Percentiles rank a stretch among this genome's conserved stretches.
Conservation (phyloP, 805 yeast species). For the Teunomyces lycoperdinae region DNA sequence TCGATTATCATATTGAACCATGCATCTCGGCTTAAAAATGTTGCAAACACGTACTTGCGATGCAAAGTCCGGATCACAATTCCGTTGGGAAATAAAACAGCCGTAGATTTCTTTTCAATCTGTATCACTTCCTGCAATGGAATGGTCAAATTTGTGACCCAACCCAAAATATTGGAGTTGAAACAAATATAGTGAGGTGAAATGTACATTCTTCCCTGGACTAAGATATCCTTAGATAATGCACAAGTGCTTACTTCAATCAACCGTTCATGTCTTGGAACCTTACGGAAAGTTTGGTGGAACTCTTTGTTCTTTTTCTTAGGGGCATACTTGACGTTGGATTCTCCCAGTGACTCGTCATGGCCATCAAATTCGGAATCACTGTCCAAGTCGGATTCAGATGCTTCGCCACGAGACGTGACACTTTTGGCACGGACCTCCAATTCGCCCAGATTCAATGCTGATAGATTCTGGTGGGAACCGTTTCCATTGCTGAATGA, state of each 20-base stretch:
- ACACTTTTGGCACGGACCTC: not conserved
- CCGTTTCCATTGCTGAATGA: constrained; percentile 13
- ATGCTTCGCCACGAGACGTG: not conserved
- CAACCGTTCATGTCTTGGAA: constrained; percentile 67
- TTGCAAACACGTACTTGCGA: constrained; percentile 76
- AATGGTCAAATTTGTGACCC: constrained; percentile 80
- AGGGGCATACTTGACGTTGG: constrained; percentile 11
- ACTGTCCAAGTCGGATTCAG: not conserved
- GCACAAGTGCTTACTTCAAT: constrained; percentile 92
- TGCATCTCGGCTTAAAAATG: constrained; percentile 78
- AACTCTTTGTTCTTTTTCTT: constrained; percentile 56
- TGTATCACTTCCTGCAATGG: constrained; percentile 66
- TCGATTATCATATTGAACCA: constrained; percentile 68
- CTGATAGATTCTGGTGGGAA: not conserved
- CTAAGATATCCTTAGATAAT: constrained; percentile 74
- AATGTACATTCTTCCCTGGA: constrained; percentile 85
- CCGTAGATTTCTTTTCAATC: constrained; percentile 81
- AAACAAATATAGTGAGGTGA: constrained; percentile 79
- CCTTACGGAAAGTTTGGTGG: constrained; percentile 66
- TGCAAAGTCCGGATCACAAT: constrained; percentile 65
- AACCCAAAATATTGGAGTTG: constrained; percentile 82
- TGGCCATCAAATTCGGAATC: constrained; percentile 6
- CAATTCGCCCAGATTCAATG: not conserved
- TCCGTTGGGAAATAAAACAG: constrained; percentile 89
- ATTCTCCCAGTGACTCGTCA: constrained; percentile 2